Evolutionary conservation across 2,329 filamentous ascomycete species (phyloP), one percentile per base, ranked within the genome.

Genomic region (Ascochyta lentis): DNA sequence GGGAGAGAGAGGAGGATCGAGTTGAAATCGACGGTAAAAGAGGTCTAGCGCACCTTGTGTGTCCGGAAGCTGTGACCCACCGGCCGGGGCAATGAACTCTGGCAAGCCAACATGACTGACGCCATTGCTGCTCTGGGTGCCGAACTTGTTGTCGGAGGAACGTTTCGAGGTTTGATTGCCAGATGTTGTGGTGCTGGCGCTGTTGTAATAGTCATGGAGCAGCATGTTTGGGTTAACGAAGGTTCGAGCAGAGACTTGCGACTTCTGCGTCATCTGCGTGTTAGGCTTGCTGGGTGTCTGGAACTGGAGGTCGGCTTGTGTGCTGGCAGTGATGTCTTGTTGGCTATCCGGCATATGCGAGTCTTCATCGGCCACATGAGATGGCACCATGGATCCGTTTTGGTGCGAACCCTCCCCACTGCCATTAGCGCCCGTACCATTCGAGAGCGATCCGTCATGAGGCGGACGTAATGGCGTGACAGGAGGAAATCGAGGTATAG

Each of bases 101-200:
- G 85, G 85, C 37, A 81, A 77, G 16, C 85, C 83, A 26, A 68
- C 71, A 23, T 72, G 68, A 13, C 74, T 71, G 27, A 76, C 71
- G 19, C 89, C 89, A 58, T 92, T 92, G 3, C 88, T 90, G 55
- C 84, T 83, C 70, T 93, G 89, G 0, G 89, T 90, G 54, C 84
- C 82, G 69, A 93, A 89, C 0, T 89, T 91, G 71, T 89, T 88
- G 72, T 84, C 86, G 12, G 87, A 79, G 3, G 89, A 92, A 6
- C 86, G 84, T 58, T 90, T 87, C 1, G 90, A 91, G 2, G 90
- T 93, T 73, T 86, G 87, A 77, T 96, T 95, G n/a, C 87, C 86
- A 3, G 86, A 89, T 22, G 87, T 87, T 1, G 93, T 96, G 1
- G 93, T 96, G 2, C 92, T 96, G 1, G 92, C 94, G 68, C 96